Percentiles rank a stretch among this genome's conserved stretches.
phyloP scores from a whole-genome alignment of 805 yeast species.

The Yarrowia porcina region DNA sequence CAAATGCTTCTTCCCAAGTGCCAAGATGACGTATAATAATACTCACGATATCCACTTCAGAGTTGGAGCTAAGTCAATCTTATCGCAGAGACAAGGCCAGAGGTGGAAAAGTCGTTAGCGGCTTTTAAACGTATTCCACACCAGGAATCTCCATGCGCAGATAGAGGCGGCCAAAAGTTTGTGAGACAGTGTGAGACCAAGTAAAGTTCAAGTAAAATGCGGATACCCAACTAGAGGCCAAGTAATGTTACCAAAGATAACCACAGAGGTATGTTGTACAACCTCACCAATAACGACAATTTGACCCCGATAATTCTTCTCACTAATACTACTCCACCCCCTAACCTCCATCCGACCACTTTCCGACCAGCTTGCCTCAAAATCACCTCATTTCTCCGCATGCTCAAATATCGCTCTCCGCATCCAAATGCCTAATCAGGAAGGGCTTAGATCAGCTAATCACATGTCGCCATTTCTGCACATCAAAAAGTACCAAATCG shows the following conservation, averaged over 20 bases:
- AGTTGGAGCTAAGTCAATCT: slow-evolving; percentile 5
- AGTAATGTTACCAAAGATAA: too few relatives aligned
- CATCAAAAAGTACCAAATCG: background rate
- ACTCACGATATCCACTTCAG: background rate
- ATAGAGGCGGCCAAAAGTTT: background rate
- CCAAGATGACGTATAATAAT: background rate
- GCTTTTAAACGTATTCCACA: background rate
- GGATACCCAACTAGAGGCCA: too few relatives aligned
- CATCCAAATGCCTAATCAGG: slow-evolving; percentile 3
- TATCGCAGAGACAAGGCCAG: background rate
- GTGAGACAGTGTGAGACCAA: too few relatives aligned
- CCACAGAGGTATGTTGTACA: too few relatives aligned
- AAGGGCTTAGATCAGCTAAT: background rate
- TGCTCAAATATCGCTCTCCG: background rate
- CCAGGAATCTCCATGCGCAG: background rate
- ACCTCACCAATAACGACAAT: too few relatives aligned
- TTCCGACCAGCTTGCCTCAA: too few relatives aligned
- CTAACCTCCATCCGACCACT: too few relatives aligned
- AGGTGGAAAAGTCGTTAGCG: background rate
- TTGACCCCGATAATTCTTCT: too few relatives aligned
- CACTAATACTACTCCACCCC: too few relatives aligned
- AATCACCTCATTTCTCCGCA: background rate
- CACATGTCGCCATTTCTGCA: background rate
- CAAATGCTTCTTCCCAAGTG: too few relatives aligned
- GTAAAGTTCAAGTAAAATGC: too few relatives aligned